Base-by-base conservation (phyloP, 768 basidiomycete genomes). In the Mycena vulgaris region DNA sequence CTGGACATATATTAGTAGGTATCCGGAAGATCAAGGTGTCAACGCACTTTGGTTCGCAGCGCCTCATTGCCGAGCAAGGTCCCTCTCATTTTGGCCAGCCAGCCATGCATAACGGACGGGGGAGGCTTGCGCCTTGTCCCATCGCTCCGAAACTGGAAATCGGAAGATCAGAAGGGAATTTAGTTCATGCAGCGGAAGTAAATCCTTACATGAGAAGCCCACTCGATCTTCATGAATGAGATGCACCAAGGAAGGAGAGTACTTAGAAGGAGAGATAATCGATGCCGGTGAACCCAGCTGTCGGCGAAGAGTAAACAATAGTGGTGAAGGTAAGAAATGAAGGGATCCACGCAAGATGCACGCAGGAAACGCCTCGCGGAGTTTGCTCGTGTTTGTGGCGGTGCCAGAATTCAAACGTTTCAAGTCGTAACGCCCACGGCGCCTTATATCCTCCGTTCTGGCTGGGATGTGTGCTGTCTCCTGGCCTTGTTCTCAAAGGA, bases 11-110 rank as follows among this genome's bases (percentile, higher is more conserved):
- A 66, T 73, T 59, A 70, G 51, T 19, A 28, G n/a, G n/a, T n/a
- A n/a, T n/a, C n/a, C n/a, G n/a, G n/a, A n/a, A n/a, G n/a, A n/a
- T n/a, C 27, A 23, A 14, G 17, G 7, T 39, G 39, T 13, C 33
- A 30, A 31, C 78, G 52, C 71, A 87, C 88, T 79, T 81, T 86
- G 61, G 78, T 84, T 70, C 92, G 85, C 53, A 91, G 80, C 23
- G 71, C 75, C 76, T 93, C 92, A 75, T 92, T 84, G 39, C 91
- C 92, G 35, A 85, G 76, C 35, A 93, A 82, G 16, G 92, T 93
- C 28, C 92, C 93, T 69, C 92, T 86, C 88, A 90, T 87, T 80
- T 93, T 94, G n/a, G 90, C 89, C 68, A 93, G 82, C 92, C 92
- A 94, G 35, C 93, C 93, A 72, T 94, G 93, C 78, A 92, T 85